Evolutionary conservation across 805 yeast genomes (phyloP).

Genomic region (Wickerhamiella slavikovae): DNA sequence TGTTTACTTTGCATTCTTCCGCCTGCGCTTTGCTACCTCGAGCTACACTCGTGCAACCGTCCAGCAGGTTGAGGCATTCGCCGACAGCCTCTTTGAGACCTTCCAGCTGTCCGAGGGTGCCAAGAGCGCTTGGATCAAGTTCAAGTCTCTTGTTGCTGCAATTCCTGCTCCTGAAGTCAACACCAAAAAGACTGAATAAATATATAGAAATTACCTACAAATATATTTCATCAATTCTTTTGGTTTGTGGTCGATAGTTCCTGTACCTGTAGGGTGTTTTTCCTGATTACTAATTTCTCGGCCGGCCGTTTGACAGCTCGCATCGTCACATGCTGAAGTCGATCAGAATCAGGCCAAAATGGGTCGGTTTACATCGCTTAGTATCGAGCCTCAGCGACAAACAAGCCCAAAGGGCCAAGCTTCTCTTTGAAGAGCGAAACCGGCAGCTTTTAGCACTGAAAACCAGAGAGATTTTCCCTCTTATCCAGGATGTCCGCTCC

Average conservation of each 20-base stretch:
- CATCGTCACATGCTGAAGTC: too few relatives aligned
- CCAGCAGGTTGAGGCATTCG: slow-evolving; percentile 45
- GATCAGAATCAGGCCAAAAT: too few relatives aligned
- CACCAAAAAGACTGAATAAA: slow-evolving; percentile 1
- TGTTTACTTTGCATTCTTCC: slow-evolving; percentile 40
- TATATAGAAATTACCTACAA: not conserved
- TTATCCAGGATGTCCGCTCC: not conserved
- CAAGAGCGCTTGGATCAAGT: slow-evolving; percentile 28
- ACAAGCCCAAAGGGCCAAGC: slow-evolving; percentile 6
- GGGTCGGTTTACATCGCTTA: too few relatives aligned
- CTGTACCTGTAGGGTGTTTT: too few relatives aligned
- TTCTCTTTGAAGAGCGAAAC: slow-evolving; percentile 9
- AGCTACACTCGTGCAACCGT: slow-evolving; percentile 48
- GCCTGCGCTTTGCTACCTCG: slow-evolving; percentile 59
- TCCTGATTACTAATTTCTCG: too few relatives aligned
- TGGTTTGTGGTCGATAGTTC: too few relatives aligned
- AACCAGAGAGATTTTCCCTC: slow-evolving; percentile 1
- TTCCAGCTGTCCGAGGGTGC: slow-evolving; percentile 31
- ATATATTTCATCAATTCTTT: not conserved
- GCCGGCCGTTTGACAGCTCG: too few relatives aligned
- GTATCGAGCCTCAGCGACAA: too few relatives aligned
- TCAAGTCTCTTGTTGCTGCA: slow-evolving; percentile 19
- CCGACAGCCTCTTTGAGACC: slow-evolving; percentile 35
- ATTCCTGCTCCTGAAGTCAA: slow-evolving; percentile 7
- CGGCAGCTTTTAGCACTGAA: slow-evolving; percentile 1